Evolutionary conservation across 768 basidiomycete genomes (phyloP).

Genomic region (Leccinum uliginosum): DNA sequence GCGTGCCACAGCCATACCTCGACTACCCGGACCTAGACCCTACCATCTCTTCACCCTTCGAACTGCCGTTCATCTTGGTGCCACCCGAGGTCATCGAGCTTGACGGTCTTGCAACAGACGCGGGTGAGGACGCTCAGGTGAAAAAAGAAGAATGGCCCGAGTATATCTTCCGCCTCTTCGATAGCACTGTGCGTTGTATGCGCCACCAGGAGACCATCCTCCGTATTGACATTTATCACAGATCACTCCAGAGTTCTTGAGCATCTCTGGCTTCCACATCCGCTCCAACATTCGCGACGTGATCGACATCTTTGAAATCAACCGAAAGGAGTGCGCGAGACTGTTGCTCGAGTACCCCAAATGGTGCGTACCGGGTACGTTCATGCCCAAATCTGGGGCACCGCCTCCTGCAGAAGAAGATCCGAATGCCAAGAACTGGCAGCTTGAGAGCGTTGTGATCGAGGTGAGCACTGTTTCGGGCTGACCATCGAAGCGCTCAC

Average conservation of each 20-base stretch:
- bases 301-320: constrained; percentile 88
- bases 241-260: constrained; percentile 74
- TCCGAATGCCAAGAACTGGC: constrained; percentile 66
- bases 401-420: constrained; percentile 44
- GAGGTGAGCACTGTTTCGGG: constrained; percentile 48
- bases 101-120: constrained; percentile 63
- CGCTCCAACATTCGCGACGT: constrained; percentile 72
- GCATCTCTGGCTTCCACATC: constrained; percentile 74
- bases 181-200: constrained; percentile 43
- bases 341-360: constrained; percentile 81
- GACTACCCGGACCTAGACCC: constrained; percentile 42
- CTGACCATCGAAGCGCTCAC: neutral
- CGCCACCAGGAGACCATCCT: neutral
- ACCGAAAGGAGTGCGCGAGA: constrained; percentile 91
- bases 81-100: constrained; percentile 86
- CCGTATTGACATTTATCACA: constrained; percentile 27
- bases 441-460: constrained; percentile 82
- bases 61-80: constrained; percentile 74
- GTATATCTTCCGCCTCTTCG: constrained; percentile 64
- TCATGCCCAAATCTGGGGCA: constrained; percentile 72
- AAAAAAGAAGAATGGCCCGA: constrained; percentile 85
- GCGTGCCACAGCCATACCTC: constrained; percentile 64
- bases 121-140: constrained; percentile 65
- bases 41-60: constrained; percentile 45
- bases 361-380: constrained; percentile 80